Evolutionary conservation across 768 basidiomycete species (phyloP).

Genomic region (Cystofilobasidium macerans): DNA sequence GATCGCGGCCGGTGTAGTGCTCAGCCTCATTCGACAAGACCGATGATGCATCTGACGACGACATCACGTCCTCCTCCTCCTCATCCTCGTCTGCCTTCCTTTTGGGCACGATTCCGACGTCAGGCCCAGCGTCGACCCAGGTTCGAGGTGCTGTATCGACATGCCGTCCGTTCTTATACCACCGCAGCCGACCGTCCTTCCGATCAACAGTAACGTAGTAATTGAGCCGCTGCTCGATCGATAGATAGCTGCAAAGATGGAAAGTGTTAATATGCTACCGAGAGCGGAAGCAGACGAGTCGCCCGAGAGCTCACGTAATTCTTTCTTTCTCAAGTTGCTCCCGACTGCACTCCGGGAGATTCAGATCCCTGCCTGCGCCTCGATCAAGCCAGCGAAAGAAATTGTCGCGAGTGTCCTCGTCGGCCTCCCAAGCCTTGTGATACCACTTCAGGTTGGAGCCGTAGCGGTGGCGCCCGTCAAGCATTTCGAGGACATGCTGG

Average conservation of each 20-base stretch:
- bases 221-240: constrained; percentile 53
- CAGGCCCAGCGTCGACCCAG: constrained; percentile 11
- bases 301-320: constrained; percentile 28
- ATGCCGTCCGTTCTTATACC: constrained; percentile 28
- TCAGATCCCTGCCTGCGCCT: constrained; percentile 50
- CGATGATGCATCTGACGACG: constrained; percentile 28
- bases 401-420: constrained; percentile 50
- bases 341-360: constrained; percentile 51
- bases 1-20: constrained; percentile 32
- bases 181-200: constrained; percentile 39
- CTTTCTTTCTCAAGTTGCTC: constrained; percentile 55
- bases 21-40: constrained; percentile 31
- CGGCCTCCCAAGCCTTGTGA: constrained; percentile 50
- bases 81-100: constrained; percentile 3
- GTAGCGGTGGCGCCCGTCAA: constrained; percentile 32
- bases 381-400: constrained; percentile 57
- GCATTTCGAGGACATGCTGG: constrained; percentile 31
- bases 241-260: constrained; percentile 45
- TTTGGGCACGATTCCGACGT: constrained; percentile 16
- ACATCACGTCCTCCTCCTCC: constrained; percentile 30
- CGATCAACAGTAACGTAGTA: constrained; percentile 52
- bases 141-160: constrained; percentile 43
- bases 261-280: not conserved
- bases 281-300: constrained; percentile 16
- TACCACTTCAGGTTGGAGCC: constrained; percentile 39